Evolutionary conservation across 2,329 filamentous ascomycete genomes (phyloP).

Genomic region (Magnaporthales sp.): DNA sequence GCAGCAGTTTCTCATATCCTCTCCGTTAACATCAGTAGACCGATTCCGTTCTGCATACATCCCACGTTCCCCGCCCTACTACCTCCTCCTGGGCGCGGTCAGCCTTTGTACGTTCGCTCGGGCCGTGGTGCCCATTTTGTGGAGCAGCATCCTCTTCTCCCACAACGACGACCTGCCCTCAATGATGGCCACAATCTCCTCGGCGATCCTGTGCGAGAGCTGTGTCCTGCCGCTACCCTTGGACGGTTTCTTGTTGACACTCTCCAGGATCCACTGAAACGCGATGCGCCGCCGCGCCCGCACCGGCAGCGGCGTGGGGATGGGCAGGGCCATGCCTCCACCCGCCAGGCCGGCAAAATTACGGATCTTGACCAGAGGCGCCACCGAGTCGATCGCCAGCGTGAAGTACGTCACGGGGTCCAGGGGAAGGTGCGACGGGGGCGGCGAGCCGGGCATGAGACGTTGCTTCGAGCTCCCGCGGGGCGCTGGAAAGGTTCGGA

Average conservation of each 20-base stretch:
- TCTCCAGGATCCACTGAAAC: constrained; percentile 81
- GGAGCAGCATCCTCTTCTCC: constrained; percentile 69
- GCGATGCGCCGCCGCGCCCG: constrained; percentile 71
- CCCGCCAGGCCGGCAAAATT: constrained; percentile 70
- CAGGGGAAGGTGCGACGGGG: constrained; percentile 66
- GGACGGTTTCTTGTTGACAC: constrained; percentile 70
- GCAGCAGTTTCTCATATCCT: not conserved
- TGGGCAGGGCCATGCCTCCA: constrained; percentile 75
- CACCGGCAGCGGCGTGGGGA: constrained; percentile 68
- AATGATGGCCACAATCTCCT: constrained; percentile 79
- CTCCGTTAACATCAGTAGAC: not conserved
- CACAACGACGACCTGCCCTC: constrained; percentile 79
- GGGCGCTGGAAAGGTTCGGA: constrained; percentile 78
- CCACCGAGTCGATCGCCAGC: constrained; percentile 84
- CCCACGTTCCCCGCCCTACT: not conserved
- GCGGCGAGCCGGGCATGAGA: constrained; percentile 68
- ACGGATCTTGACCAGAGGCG: constrained; percentile 75
- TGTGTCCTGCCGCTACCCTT: constrained; percentile 61
- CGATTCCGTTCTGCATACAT: not conserved
- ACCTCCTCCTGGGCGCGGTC: not conserved
- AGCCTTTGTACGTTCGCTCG: constrained; percentile 57
- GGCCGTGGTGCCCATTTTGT: constrained; percentile 71
- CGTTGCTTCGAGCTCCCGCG: constrained; percentile 61
- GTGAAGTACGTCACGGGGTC: constrained; percentile 87
- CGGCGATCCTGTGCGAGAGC: constrained; percentile 70